Evolutionary conservation across 495 filamentous ascomycete species (phyloP), one percentile per base, ranked within the genome.

Genomic region (Podospora australis): DNA sequence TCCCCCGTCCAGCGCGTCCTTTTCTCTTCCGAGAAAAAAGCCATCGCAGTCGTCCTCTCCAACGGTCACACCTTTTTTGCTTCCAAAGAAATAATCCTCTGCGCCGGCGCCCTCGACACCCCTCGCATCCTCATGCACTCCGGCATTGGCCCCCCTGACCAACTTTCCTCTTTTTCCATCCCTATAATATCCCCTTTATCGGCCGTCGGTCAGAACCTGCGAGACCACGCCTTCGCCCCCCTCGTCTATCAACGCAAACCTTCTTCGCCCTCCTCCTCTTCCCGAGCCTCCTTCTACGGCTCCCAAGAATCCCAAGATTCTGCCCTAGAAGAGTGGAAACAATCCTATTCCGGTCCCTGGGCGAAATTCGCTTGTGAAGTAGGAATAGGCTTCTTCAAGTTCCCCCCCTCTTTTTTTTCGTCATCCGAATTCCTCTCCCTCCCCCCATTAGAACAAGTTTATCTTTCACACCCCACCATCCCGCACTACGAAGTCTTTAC

Each of bases 91-190:
- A 70, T 84, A 19, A 73, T 86, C 39, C 59, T 86, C 7, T 72
- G 70, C 1, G 71, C 71, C 13, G 82, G 83, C 7, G 63, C 80
- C 1, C 64, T 82, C 19, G 73, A 84, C 57, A 66, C 64, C 10
- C 82, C 83, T 2, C 73, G 78, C 34, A 71, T 84, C 42, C 68
- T 85, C 0, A 78, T 83, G 74, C 77, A 81, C 47, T 81, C 78
- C 0, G 83, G 82, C 9, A 78, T 86, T 46, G 82, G 82, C 0
- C 78, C 81, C 0, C 56, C 59, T 9, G 53, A 62, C 0, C 70
- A 82, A 22, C 72, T 87, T 0, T 28, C 63, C n/a, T 51, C 72
- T 25, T 74, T 70, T 60, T 49, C 62, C n/a, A 80, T 86, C 50
- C 70, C 73, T 0, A 55, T 79, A 0, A 43, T 79, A 16, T 60